Percentiles rank a stretch among this genome's conserved stretches.
Evolutionary conservation across 176 grass and related monocot species (phyloP).

Genomic region (Poa annua): DNA sequence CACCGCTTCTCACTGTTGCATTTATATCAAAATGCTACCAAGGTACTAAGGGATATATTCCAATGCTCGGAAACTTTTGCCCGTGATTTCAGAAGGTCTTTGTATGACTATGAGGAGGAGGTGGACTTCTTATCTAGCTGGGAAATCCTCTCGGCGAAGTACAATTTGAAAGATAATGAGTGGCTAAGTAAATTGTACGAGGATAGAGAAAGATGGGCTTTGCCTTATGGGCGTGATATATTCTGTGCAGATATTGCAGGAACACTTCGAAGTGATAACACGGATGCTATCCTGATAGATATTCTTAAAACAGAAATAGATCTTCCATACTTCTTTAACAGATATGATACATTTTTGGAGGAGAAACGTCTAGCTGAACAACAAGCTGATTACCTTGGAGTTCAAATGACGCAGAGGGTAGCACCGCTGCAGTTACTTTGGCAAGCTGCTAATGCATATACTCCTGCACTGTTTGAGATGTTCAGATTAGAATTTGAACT

Average conservation of each 20-base stretch:
- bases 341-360: slow-evolving; percentile 70
- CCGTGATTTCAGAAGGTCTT: slow-evolving; percentile 62
- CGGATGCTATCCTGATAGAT: slow-evolving; percentile 53
- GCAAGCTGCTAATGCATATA: slow-evolving; percentile 82
- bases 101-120: slow-evolving; percentile 73
- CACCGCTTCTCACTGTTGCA: slow-evolving; percentile 68
- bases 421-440: slow-evolving; percentile 65
- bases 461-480: slow-evolving; percentile 69
- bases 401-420: slow-evolving; percentile 59
- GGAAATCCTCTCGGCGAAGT: slow-evolving; percentile 66
- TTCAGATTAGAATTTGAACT: slow-evolving; percentile 79
- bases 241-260: slow-evolving; percentile 73
- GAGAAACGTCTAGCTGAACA: slow-evolving; percentile 73
- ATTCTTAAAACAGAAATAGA: slow-evolving; percentile 62
- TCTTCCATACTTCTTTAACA: slow-evolving; percentile 63
- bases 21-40: slow-evolving; percentile 66
- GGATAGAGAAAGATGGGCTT: slow-evolving; percentile 82
- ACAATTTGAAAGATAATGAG: slow-evolving; percentile 78
- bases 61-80: slow-evolving; percentile 62
- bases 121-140: slow-evolving; percentile 61
- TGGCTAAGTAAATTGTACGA: slow-evolving; percentile 74
- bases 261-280: slow-evolving; percentile 64
- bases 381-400: slow-evolving; percentile 74
- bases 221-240: slow-evolving; percentile 59
- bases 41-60: slow-evolving; percentile 56